Conservation (phyloP, 495 filamentous ascomycete species). For the Acidiella bohemica region DNA sequence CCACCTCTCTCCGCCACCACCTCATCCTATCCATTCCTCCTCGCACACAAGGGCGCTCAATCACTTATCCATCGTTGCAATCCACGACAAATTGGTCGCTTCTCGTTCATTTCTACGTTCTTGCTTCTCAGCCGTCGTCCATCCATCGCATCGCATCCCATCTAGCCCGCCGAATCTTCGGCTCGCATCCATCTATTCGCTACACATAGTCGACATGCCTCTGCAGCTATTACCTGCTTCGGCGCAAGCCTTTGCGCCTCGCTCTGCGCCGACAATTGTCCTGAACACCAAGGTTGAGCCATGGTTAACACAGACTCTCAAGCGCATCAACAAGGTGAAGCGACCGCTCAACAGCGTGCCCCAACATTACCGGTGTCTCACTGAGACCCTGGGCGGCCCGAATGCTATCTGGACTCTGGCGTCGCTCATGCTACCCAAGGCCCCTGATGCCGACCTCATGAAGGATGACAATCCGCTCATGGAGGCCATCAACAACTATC, state of each 20-base stretch:
- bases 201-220: constrained; percentile 55
- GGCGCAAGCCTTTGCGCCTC: constrained; percentile 89
- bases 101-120: constrained; percentile 4
- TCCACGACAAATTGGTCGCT: constrained; percentile 14
- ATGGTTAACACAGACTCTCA: constrained; percentile 93
- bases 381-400: constrained; percentile 80
- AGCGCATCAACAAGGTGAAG: constrained; percentile 95
- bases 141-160: constrained; percentile 11
- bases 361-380: constrained; percentile 92
- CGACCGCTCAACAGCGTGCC: constrained; percentile 93
- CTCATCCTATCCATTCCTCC: constrained; percentile 1
- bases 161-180: background rate
- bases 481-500: constrained; percentile 86
- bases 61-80: constrained; percentile 10
- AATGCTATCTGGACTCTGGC: constrained; percentile 94
- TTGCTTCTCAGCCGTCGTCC: constrained; percentile 9
- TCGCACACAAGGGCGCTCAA: constrained; percentile 9
- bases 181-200: background rate
- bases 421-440: constrained; percentile 86
- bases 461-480: constrained; percentile 78
- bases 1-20: constrained; percentile 2
- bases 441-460: constrained; percentile 73
- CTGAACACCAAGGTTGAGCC: constrained; percentile 88
- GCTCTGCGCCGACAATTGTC: constrained; percentile 90
- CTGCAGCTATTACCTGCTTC: constrained; percentile 85